Evolutionary conservation across 2,329 filamentous ascomycete species (phyloP).

Genomic region (Bipolaris bicolor): DNA sequence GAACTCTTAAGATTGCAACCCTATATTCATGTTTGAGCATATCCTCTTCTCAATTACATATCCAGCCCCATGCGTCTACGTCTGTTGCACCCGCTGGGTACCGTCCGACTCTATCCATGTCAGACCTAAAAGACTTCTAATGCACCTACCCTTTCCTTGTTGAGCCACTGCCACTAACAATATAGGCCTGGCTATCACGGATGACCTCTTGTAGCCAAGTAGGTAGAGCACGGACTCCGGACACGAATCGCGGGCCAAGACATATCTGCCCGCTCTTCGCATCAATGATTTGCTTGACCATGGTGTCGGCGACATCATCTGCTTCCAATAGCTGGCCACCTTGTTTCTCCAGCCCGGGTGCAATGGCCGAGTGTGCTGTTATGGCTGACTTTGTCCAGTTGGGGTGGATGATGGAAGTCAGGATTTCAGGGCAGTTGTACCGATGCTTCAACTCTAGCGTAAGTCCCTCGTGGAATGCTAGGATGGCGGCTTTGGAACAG

Average conservation of each 20-base stretch:
- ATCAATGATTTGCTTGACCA: conserved; percentile 53
- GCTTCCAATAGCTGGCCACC: conserved; percentile 48
- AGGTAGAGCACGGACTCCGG: conserved; percentile 39
- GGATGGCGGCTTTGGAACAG: conserved; percentile 43
- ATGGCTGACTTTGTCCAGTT: conserved; percentile 52
- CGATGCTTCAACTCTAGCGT: conserved; percentile 51
- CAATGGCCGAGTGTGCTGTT: conserved; percentile 33
- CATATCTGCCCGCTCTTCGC: conserved; percentile 52
- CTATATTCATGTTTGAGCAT: conserved; percentile 3
- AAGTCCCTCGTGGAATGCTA: conserved; percentile 46
- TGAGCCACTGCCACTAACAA: conserved; percentile 37
- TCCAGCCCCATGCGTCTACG: conserved; percentile 9
- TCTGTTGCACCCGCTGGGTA: conserved; percentile 4
- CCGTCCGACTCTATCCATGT: neutral
- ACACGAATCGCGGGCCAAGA: conserved; percentile 38
- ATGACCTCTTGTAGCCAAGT: conserved; percentile 45
- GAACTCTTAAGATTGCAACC: conserved; percentile 7
- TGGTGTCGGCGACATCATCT: conserved; percentile 50
- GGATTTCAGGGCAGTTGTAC: conserved; percentile 52
- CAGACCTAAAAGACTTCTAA: conserved; percentile 10
- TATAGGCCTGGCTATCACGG: conserved; percentile 38
- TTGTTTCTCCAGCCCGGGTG: conserved; percentile 39
- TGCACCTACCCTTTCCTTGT: conserved; percentile 25
- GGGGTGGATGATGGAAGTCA: conserved; percentile 53
- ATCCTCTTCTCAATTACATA: neutral